Percentiles rank a stretch among this genome's conserved stretches.
phyloP scores from a whole-genome alignment of 345 rosid genomes.

The Dovyalis caffra region DNA sequence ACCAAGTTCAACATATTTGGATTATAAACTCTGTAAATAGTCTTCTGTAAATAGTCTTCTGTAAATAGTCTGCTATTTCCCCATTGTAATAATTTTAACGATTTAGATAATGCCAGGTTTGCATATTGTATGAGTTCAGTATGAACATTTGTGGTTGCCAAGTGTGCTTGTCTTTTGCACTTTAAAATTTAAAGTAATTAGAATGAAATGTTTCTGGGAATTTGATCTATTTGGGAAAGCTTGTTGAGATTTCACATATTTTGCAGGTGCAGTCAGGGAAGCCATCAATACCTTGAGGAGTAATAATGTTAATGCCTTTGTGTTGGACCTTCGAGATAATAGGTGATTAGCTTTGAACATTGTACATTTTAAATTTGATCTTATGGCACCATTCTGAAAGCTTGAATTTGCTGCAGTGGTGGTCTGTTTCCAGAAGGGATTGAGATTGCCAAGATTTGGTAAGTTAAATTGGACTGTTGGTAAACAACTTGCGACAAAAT shows the following conservation, averaged over 20 bases:
- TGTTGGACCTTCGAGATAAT: conserved; percentile 94
- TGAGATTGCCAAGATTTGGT: conserved; percentile 95
- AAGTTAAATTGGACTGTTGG: conserved; percentile 25
- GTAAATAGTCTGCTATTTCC: not conserved
- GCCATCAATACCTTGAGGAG: conserved; percentile 73
- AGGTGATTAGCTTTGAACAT: conserved; percentile 55
- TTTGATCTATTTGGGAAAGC: not conserved
- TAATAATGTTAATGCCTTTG: conserved; percentile 65
- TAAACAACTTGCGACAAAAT: no score
- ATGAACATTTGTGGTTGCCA: not conserved
- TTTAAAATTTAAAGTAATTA: not conserved
- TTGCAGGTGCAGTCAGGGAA: conserved; percentile 78
- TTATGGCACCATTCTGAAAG: conserved; percentile 35
- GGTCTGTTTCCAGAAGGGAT: conserved; percentile 97
- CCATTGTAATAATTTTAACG: no score
- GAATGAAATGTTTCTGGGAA: not conserved
- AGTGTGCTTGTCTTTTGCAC: not conserved
- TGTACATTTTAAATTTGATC: conserved; percentile 18
- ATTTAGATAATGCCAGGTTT: not conserved
- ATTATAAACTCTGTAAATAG: no score
- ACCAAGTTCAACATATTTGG: not conserved
- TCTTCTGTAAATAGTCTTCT: no score
- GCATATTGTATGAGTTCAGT: not conserved
- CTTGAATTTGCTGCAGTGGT: conserved; percentile 68
- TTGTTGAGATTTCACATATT: conserved; percentile 15